Evolutionary conservation across 495 filamentous ascomycete genomes (phyloP), one percentile per base, ranked within the genome.

Genomic region (Hapsidospora chrysogenum): DNA sequence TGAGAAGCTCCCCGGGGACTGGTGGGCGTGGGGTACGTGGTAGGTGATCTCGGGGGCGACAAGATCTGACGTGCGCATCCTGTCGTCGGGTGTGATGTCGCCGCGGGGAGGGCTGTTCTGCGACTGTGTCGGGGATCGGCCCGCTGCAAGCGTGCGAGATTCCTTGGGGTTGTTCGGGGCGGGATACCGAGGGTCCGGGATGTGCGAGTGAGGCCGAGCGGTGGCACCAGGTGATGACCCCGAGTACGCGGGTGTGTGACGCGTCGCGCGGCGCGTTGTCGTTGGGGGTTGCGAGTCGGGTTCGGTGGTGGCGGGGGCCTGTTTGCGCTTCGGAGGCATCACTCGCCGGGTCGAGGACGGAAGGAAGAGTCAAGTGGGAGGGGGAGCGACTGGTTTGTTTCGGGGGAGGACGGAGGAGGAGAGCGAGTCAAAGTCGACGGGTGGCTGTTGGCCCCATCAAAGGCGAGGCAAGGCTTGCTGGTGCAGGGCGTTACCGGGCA

Each of bases 301-400:
- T 19, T 42, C 41, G 21, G 25, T 15, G 17, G 26, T 41, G 17
- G 29, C 29, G 10, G 31, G 44, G 36, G 27, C 11, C 3, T 29
- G 56, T 45, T 63, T 64, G 33, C 60, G 52, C 41, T 64, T 66
- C 23, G 53, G 48, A 16, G 53, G 47, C 60, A 62, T 63, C 33
- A n/a, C 39, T 39, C n/a, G 22, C 23, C 27, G 31, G n/a, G n/a
- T 21, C 14, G 6, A 8, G 29, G 29, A 3, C 29, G 18, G 31
- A 21, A 14, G 10, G 2, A 13, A n/a, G 5, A 19, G 31, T 7
- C 31, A 6, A 19, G 15, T 21, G 31, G 17, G 31, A 11, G 14
- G 14, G 2, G 31, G 17, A 33, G 31, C 31, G n/a, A n/a, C n/a
- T n/a, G n/a, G n/a, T n/a, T n/a, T n/a, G n/a, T n/a, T n/a, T n/a